A percentile compares a stretch with the other conserved stretches of the same genome.
phyloP scores from a whole-genome alignment of 441 rosid genomes.

The Pelargonium cotyledonis region DNA sequence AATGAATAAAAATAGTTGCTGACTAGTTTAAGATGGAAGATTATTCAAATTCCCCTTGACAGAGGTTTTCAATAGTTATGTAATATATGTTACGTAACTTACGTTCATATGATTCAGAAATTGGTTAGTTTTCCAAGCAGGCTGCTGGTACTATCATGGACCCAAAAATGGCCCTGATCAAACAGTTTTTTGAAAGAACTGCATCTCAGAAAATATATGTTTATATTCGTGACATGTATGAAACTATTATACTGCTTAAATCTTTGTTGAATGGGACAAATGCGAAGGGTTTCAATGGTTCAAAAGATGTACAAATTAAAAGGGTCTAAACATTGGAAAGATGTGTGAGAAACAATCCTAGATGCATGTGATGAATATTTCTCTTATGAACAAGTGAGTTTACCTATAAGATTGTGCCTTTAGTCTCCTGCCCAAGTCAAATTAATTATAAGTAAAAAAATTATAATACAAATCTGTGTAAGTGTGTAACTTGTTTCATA shows the following conservation, averaged over 20 bases:
- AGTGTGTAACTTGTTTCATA: not conserved
- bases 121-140: not conserved
- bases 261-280: slow-evolving; percentile 65
- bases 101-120: not conserved
- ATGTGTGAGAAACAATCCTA: slow-evolving; percentile 83
- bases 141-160: not conserved
- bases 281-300: slow-evolving; percentile 46
- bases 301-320: slow-evolving; percentile 61
- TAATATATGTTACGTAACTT: too few relatives aligned
- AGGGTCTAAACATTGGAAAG: slow-evolving; percentile 65
- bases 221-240: slow-evolving; percentile 88
- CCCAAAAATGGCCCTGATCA: slow-evolving; percentile 12
- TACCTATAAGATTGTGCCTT: not conserved
- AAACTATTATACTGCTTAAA: slow-evolving; percentile 83
- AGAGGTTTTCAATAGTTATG: too few relatives aligned
- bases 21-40: too few relatives aligned
- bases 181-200: slow-evolving; percentile 20
- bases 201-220: slow-evolving; percentile 38
- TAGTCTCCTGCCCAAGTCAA: not conserved
- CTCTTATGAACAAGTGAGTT: slow-evolving; percentile 72
- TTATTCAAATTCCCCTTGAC: too few relatives aligned
- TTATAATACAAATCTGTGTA: not conserved
- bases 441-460: not conserved
- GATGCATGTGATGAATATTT: slow-evolving; percentile 55
- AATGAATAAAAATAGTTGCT: too few relatives aligned